Base-by-base conservation (phyloP, 164 flowering plant genomes). In the Tinospora cordifolia region DNA sequence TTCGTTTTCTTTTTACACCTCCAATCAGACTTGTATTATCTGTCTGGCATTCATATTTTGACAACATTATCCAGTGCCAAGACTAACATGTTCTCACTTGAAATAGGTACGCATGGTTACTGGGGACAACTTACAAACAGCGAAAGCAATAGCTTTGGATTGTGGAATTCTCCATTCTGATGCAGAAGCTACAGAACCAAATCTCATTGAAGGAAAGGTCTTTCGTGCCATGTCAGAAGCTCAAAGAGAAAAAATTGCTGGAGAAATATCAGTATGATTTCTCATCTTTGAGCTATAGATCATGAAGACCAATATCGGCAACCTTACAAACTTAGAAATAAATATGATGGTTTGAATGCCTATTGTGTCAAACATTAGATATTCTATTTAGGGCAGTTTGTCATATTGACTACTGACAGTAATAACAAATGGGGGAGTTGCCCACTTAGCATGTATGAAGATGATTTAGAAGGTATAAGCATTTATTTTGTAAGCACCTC, bases 31-130 rank as follows among this genome's bases (percentile, higher is more conserved):
- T 30, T 30, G 1, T 51, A 17, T 9, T 6, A 1, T 49, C 8
- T 13, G 6, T 24, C 40, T 49, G 30, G 7, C 19, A n/a, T 19
- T 30, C 19, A 24, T 67, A 2, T 57, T 34, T 68, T 30, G 30
- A 3, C n/a, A 40, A 46, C 19, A 54, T 54, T n/a, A 38, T 40
- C 41, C 57, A 62, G 44, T 25, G 26, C 39, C 58, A 34, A 70
- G 62, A 14, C 10, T 10, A 15, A 8, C 11, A 65, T 3, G 10
- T 65, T 57, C 41, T 10, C 15, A 38, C 46, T 64, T n/a, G 66
- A 0, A 49, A 62, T 72, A 94, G 99, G 99, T 92, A 36, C 89
- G 96, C 26, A 91, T 93, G 98, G 91, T 93, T 21, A 93, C 98
- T 25, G 98, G 98, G 67, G 98, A 93, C 80, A 93, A 93, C 80